Conservation (phyloP, 2,329 filamentous ascomycete species). For the Diaporthe helianthi region DNA sequence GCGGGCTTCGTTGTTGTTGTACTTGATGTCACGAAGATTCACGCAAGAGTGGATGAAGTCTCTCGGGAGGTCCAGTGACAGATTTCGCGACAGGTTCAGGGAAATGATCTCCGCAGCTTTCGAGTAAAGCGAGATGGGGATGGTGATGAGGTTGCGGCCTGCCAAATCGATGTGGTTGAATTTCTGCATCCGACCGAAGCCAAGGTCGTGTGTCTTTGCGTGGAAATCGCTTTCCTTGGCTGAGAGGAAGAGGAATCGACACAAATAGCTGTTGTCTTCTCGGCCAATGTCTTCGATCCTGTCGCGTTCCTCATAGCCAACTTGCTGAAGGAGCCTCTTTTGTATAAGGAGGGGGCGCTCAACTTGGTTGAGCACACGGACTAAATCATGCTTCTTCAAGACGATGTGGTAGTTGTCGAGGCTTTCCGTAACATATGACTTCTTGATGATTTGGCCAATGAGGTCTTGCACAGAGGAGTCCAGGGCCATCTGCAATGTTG, state of each 20-base stretch:
- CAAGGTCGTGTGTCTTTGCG: slow-evolving; percentile 77
- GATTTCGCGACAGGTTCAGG: slow-evolving; percentile 89
- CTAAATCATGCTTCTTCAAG: slow-evolving; percentile 89
- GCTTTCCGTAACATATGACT: slow-evolving; percentile 89
- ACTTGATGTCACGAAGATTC: slow-evolving; percentile 93
- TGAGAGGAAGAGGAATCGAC: slow-evolving; percentile 93
- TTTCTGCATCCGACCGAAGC: slow-evolving; percentile 83
- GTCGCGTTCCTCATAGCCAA: slow-evolving; percentile 87
- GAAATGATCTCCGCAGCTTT: slow-evolving; percentile 93
- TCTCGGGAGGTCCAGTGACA: slow-evolving; percentile 90
- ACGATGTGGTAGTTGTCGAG: slow-evolving; percentile 96
- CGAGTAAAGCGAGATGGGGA: slow-evolving; percentile 92
- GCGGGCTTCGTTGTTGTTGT: slow-evolving; percentile 90
- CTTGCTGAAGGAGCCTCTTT: slow-evolving; percentile 87
- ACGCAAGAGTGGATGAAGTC: slow-evolving; percentile 96
- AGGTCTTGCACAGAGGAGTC: slow-evolving; percentile 88
- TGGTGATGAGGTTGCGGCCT: slow-evolving; percentile 89
- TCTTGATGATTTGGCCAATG: slow-evolving; percentile 89
- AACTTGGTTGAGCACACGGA: slow-evolving; percentile 76
- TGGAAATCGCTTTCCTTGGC: slow-evolving; percentile 85
- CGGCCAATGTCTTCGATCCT: slow-evolving; percentile 91
- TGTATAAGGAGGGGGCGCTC: slow-evolving; percentile 92
- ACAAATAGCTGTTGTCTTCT: slow-evolving; percentile 97
- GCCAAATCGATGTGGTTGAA: slow-evolving; percentile 94
- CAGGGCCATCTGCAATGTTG: slow-evolving; percentile 83